Conservation (phyloP, 345 rosid genomes). For the Salix suchowensis region DNA sequence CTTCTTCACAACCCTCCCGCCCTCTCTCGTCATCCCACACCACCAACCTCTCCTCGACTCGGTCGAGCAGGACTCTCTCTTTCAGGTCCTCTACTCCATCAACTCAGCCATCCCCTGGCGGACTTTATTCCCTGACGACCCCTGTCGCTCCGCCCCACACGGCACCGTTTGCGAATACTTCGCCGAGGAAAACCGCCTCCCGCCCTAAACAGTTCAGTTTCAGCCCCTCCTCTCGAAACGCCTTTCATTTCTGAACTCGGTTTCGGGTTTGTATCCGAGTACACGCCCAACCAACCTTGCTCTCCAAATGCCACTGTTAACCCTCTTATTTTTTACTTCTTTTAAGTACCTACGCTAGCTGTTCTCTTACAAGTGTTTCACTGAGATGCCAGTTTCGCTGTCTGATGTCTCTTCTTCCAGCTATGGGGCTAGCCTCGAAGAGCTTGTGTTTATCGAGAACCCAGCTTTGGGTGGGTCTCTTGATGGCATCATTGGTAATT, state of each 20-base stretch:
- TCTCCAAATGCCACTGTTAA: constrained; percentile 42
- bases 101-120: constrained; percentile 59
- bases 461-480: constrained; percentile 45
- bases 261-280: constrained; percentile 62
- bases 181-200: constrained; percentile 9
- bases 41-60: constrained; percentile 40
- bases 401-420: constrained; percentile 28
- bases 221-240: not conserved
- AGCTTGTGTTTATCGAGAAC: constrained; percentile 56
- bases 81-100: constrained; percentile 44
- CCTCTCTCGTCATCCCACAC: constrained; percentile 6
- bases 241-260: constrained; percentile 54
- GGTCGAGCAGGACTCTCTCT: constrained; percentile 51
- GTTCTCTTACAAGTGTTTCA: constrained; percentile 63
- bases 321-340: constrained; percentile 47
- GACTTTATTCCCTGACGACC: constrained; percentile 48
- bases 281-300: constrained; percentile 58
- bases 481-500: constrained; percentile 31
- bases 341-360: constrained; percentile 55
- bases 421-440: constrained; percentile 46
- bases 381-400: constrained; percentile 25
- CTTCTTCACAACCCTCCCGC: constrained; percentile 22
- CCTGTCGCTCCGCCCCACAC: constrained; percentile 64
- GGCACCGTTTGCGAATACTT: constrained; percentile 58
- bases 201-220: constrained; percentile 9